These are phyloP conservation scores for Geotrichum reessii DNA, from an alignment of 1,139 yeast species.

Conservation along the genomic window DNA sequence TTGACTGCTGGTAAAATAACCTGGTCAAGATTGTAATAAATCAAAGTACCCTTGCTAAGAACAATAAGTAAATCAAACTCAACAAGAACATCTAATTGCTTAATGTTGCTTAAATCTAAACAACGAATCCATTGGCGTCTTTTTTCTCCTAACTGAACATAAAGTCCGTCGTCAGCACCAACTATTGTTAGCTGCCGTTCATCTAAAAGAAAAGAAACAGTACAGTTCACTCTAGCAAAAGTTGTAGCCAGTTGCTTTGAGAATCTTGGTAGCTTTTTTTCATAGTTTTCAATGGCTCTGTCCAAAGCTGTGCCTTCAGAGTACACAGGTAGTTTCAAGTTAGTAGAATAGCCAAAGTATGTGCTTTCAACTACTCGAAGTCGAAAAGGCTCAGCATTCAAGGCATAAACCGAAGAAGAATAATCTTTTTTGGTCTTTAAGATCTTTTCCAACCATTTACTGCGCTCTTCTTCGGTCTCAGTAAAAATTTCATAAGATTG, in stretches of 20 bases:
- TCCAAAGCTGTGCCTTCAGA: constrained; percentile 62
- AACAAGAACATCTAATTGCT: constrained; percentile 58
- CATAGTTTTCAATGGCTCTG: constrained; percentile 39
- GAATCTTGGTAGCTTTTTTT: background rate
- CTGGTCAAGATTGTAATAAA: constrained; percentile 53
- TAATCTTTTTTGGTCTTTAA: constrained; percentile 51
- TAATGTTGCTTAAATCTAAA: constrained; percentile 48
- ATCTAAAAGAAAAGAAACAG: constrained; percentile 34
- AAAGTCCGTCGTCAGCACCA: constrained; percentile 47
- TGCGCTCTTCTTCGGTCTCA: constrained; percentile 37
- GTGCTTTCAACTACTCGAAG: constrained; percentile 52
- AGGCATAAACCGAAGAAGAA: constrained; percentile 41
- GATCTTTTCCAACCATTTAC: constrained; percentile 54
- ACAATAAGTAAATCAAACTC: constrained; percentile 54
- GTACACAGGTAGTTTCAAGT: constrained; percentile 58
- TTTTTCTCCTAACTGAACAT: constrained; percentile 33
- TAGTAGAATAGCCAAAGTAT: constrained; percentile 56
- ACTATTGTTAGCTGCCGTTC: constrained; percentile 38
- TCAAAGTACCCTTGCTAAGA: constrained; percentile 53
- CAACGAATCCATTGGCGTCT: constrained; percentile 54
- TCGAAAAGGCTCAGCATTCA: constrained; percentile 50
- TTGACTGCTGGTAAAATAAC: constrained; percentile 25
- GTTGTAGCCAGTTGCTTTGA: constrained; percentile 2
- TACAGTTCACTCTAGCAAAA: constrained; percentile 33
- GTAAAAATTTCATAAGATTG: constrained; percentile 57